A percentile compares a stretch with the other conserved stretches of the same genome.
Conservation (phyloP, 352 stramenopile species). For the Phytopythium sindhum region DNA sequence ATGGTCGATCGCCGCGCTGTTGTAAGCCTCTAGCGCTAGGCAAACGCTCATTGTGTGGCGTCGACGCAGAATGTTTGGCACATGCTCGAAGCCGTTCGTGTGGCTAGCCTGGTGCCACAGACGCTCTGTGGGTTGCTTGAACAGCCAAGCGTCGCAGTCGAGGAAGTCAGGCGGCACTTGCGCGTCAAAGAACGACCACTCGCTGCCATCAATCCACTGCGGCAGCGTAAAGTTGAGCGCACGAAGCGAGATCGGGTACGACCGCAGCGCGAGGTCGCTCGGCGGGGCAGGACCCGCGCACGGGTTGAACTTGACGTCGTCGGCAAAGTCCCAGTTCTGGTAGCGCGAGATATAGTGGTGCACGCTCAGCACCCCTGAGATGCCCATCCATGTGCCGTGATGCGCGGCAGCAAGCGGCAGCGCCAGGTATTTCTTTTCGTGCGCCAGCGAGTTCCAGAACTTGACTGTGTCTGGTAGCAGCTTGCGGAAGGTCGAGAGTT, state of each 20-base stretch:
- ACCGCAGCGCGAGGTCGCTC: slow-evolving; percentile 46
- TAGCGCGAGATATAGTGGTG: slow-evolving; percentile 80
- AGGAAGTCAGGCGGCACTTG: slow-evolving; percentile 64
- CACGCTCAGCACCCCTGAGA: slow-evolving; percentile 69
- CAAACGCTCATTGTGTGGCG: slow-evolving; percentile 75
- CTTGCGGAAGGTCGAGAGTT: slow-evolving; percentile 45
- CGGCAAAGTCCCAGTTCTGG: slow-evolving; percentile 86
- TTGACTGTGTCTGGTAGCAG: slow-evolving; percentile 46
- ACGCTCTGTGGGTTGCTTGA: slow-evolving; percentile 46
- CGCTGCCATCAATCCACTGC: slow-evolving; percentile 71
- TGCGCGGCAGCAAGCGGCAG: slow-evolving; percentile 71
- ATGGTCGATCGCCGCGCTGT: slow-evolving; percentile 53
- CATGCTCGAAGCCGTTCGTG: slow-evolving; percentile 73
- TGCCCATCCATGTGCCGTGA: slow-evolving; percentile 43
- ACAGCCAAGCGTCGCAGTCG: slow-evolving; percentile 68
- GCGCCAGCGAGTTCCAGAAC: slow-evolving; percentile 47
- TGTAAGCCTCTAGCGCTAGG: slow-evolving; percentile 68
- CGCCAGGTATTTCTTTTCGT: slow-evolving; percentile 57
- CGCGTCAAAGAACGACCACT: slow-evolving; percentile 69
- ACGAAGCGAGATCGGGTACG: slow-evolving; percentile 74
- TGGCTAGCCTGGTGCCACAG: slow-evolving; percentile 72
- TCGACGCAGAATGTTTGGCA: slow-evolving; percentile 74
- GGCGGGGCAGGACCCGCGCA: slow-evolving; percentile 37
- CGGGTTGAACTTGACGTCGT: slow-evolving; percentile 77
- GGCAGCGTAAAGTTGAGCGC: slow-evolving; percentile 70